Base-by-base conservation (phyloP, 352 stramenopile genomes). In the Phytophthora hibernalis region DNA sequence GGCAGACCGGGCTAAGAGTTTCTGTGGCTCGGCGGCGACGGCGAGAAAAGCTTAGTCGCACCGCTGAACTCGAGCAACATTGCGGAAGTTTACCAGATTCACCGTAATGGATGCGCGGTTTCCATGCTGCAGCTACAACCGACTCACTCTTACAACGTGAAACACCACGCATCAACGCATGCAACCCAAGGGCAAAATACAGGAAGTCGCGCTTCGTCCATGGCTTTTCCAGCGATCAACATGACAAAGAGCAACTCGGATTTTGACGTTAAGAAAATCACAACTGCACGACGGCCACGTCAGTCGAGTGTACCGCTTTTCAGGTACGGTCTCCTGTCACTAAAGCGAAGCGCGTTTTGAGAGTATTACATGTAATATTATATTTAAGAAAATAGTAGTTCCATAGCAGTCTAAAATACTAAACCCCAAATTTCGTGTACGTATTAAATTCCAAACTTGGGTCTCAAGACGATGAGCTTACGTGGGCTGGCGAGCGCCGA, bases 1-100 rank as follows among this genome's bases (percentile, higher is more conserved):
- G 30, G 49, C 63, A 71, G 42, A 71, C 56, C 26, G 53, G 63
- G 45, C 64, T 62, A 54, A 50, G 33, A 35, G 35, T 22, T 61
- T 67, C 26, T 63, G 64, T 60, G 64, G 64, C 49, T 67, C 2
- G 12, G 8, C 35, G 35, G 21, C 10, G 7, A 42, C 44, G 40
- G 16, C 16, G 20, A 72, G 26, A 64, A n/a, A n/a, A n/a, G n/a
- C n/a, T n/a, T 35, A 10, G 52, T 55, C 37, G 53, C 45, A 20
- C 22, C 16, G 22, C 50, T 68, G 44, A 53, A 57, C 26, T 45
- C 45, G 33, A 56, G 43, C 42, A 54, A 66, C 48, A 18, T 33
- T 69, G 61, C 48, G 50, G 24, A 12, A 38, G 24, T 28, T 54
- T 44, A 31, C 26, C 1, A 31, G 26, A 1, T 31, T 31, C 26